phyloP scores from a whole-genome alignment of 495 filamentous ascomycete species.

The Lophium mytilinum region DNA sequence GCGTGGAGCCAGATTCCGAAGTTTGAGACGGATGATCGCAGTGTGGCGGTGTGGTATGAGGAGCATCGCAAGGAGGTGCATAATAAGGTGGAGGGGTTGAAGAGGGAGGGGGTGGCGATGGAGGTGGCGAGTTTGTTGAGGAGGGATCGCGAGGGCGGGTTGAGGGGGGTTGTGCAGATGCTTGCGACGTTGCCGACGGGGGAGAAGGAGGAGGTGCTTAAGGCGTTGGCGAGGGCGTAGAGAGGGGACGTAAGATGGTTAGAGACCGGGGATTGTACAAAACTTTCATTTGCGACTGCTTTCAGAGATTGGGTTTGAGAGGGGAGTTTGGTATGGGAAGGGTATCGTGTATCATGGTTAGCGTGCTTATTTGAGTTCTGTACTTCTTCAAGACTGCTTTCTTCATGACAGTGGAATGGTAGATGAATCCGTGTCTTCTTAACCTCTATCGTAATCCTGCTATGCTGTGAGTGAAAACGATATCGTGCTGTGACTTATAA shows the following conservation, averaged over 20 bases:
- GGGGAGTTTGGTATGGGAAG: no score
- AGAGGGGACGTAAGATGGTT: background rate
- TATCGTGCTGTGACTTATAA: no score
- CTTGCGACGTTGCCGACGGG: constrained; percentile 75
- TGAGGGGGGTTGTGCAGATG: constrained; percentile 81
- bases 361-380: no score
- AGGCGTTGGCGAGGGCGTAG: constrained; percentile 40
- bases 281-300: background rate
- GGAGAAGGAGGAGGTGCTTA: constrained; percentile 80
- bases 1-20: constrained; percentile 68
- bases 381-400: no score
- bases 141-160: constrained; percentile 63
- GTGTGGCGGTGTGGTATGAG: constrained; percentile 94
- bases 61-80: constrained; percentile 78
- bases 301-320: no score
- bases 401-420: no score
- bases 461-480: no score
- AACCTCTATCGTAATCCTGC: no score
- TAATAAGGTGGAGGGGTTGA: constrained; percentile 69
- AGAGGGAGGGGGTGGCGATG: constrained; percentile 63
- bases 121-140: constrained; percentile 75
- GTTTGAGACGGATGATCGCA: constrained; percentile 68
- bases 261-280: background rate
- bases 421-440: no score
- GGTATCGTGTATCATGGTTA: no score